These are phyloP conservation scores for Discostella stelligeroides DNA, from an alignment of 108 stramenopile genomes.

Conservation along the genomic window DNA sequence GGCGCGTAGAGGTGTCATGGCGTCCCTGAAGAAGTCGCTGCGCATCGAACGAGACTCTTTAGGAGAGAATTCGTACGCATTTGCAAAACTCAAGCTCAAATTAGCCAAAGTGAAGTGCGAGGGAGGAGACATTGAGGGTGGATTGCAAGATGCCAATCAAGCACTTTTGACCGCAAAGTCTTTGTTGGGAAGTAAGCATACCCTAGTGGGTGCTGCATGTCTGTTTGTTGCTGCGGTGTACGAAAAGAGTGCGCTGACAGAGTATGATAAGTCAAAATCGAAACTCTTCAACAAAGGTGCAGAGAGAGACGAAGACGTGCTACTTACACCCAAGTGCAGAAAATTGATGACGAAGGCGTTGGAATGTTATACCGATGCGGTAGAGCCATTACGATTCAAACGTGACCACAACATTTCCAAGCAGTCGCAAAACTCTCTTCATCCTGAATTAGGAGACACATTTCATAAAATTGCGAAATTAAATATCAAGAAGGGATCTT, in stretches of 20 bases:
- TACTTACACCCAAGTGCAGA: conserved; percentile 29
- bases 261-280: background rate
- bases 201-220: conserved; percentile 36
- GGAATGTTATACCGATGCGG: conserved; percentile 40
- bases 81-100: conserved; percentile 39
- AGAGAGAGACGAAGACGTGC: background rate
- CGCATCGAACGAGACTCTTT: conserved; percentile 40
- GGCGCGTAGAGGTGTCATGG: conserved; percentile 27
- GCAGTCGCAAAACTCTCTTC: background rate
- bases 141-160: conserved; percentile 30
- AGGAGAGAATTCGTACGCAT: conserved; percentile 41
- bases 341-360: conserved; percentile 36
- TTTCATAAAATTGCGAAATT: conserved; percentile 40
- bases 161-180: conserved; percentile 24
- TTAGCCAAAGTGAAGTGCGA: conserved; percentile 39
- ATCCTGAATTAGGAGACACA: conserved; percentile 36
- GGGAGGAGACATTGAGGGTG: conserved; percentile 38
- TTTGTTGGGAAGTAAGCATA: conserved; percentile 30
- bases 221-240: conserved; percentile 40
- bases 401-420: conserved; percentile 5
- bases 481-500: conserved; percentile 31
- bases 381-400: conserved; percentile 40
- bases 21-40: conserved; percentile 19
- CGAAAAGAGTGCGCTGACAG: conserved; percentile 22
- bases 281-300: background rate